A percentile compares a stretch with the other conserved stretches of the same genome.
phyloP scores from a whole-genome alignment of 306 rosid genomes.

The Fragaria vesca region DNA sequence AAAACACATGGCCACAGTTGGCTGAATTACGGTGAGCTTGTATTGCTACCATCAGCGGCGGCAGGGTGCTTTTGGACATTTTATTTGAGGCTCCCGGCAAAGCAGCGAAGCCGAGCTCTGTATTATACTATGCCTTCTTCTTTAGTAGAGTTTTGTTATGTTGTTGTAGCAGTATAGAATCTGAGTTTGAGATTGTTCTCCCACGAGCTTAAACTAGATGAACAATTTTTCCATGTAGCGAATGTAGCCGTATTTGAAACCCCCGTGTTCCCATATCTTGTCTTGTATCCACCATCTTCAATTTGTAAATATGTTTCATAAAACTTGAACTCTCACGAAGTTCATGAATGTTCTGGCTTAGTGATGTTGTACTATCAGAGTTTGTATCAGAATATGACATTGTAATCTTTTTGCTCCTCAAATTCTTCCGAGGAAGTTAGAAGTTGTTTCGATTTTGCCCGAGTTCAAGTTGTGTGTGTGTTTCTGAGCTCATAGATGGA shows the following conservation, averaged over 20 bases:
- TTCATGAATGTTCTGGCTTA: conserved; percentile 16
- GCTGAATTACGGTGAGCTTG: conserved; percentile 7
- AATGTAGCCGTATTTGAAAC: conserved; percentile 16
- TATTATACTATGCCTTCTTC: conserved; percentile 24
- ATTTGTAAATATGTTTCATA: conserved; percentile 27
- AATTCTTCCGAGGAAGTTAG: too few species aligned
- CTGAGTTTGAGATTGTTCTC: conserved; percentile 23
- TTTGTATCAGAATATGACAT: background rate
- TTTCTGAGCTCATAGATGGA: background rate
- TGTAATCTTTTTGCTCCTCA: background rate
- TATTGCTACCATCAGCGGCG: conserved; percentile 2
- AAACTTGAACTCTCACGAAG: conserved; percentile 21
- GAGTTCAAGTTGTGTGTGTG: background rate
- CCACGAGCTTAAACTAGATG: conserved; percentile 37
- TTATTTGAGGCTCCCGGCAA: conserved; percentile 55
- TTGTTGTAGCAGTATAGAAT: conserved; percentile 30
- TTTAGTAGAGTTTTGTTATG: background rate
- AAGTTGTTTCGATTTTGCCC: background rate
- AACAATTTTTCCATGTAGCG: conserved; percentile 23
- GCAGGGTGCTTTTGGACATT: conserved; percentile 50
- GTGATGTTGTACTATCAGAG: background rate
- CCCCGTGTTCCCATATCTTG: background rate
- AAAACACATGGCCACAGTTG: background rate
- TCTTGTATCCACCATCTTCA: conserved; percentile 29
- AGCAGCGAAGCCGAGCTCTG: conserved; percentile 36